Evolutionary conservation across 1,284 basidiomycete genomes (phyloP).

Genomic region (Taiwanofungus camphoratus): DNA sequence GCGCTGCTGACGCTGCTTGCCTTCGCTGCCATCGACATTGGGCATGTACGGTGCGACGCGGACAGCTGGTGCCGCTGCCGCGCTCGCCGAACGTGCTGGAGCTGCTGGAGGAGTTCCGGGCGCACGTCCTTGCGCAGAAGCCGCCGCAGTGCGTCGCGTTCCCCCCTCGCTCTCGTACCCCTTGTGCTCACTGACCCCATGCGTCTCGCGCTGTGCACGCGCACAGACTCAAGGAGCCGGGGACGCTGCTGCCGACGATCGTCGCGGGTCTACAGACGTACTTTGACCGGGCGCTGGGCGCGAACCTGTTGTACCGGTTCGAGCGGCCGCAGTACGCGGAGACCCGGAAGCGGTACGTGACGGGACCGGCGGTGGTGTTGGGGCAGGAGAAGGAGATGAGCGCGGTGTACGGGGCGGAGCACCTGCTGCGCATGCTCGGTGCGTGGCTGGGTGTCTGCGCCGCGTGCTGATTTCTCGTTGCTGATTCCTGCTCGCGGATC

Average conservation of each 20-base stretch:
- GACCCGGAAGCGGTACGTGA: conserved; percentile 72
- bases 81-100: conserved; percentile 77
- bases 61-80: conserved; percentile 83
- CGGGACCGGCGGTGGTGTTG: conserved; percentile 60
- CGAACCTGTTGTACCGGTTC: conserved; percentile 90
- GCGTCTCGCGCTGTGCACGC: neutral
- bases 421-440: conserved; percentile 91
- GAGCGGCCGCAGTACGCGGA: conserved; percentile 91
- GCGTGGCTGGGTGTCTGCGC: conserved; percentile 24
- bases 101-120: conserved; percentile 76
- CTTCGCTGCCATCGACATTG: no score
- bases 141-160: conserved; percentile 37
- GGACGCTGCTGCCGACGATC: conserved; percentile 70
- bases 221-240: conserved; percentile 56
- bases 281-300: conserved; percentile 89
- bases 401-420: conserved; percentile 91
- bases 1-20: no score
- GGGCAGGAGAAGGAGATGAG: conserved; percentile 84
- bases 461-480: neutral
- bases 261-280: conserved; percentile 88
- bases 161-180: neutral
- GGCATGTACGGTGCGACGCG: no score
- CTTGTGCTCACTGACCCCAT: neutral
- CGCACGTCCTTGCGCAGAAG: conserved; percentile 49
- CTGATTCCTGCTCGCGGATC: neutral